Conservation (phyloP, 2,329 filamentous ascomycete species). For the Pleurostoma richardsiae region DNA sequence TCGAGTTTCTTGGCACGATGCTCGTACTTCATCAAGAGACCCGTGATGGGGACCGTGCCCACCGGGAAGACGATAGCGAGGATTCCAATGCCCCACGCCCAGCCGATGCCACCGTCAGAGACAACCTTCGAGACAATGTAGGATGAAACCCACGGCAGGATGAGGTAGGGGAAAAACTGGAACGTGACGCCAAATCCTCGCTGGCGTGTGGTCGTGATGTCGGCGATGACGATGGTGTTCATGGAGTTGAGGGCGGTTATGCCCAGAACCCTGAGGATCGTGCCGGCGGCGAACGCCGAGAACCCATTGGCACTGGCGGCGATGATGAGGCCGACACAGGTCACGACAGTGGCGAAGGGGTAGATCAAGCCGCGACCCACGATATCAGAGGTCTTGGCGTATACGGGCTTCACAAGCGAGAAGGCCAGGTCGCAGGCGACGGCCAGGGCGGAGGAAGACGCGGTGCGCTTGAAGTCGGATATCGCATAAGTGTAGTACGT, state of each 20-base stretch:
- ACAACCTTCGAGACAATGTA: slow-evolving; percentile 33
- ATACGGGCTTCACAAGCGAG: slow-evolving; percentile 31
- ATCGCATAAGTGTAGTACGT: slow-evolving; percentile 34
- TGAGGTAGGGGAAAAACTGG: slow-evolving; percentile 30
- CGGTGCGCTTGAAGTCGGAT: slow-evolving; percentile 28
- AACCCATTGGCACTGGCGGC: slow-evolving; percentile 19
- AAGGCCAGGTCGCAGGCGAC: slow-evolving; percentile 30
- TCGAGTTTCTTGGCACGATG: slow-evolving; percentile 22
- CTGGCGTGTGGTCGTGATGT: slow-evolving; percentile 32
- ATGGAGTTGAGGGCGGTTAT: slow-evolving; percentile 19
- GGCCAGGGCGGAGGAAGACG: slow-evolving; percentile 24
- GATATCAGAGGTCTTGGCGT: slow-evolving; percentile 35
- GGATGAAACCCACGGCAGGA: slow-evolving; percentile 33
- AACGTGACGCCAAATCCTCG: slow-evolving; percentile 30
- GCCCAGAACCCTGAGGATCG: slow-evolving; percentile 17
- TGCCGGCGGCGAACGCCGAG: slow-evolving; percentile 29
- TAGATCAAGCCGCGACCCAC: slow-evolving; percentile 32
- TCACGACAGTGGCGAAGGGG: slow-evolving; percentile 23
- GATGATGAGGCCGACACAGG: background rate
- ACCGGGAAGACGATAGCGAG: slow-evolving; percentile 34
- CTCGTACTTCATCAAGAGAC: slow-evolving; percentile 29
- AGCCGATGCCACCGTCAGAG: slow-evolving; percentile 26
- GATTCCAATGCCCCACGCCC: slow-evolving; percentile 38
- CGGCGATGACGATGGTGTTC: slow-evolving; percentile 29
- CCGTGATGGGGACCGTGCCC: slow-evolving; percentile 26